phyloP scores from a whole-genome alignment of 1,284 basidiomycete genomes.

The Fomitiporia mediterranea region DNA sequence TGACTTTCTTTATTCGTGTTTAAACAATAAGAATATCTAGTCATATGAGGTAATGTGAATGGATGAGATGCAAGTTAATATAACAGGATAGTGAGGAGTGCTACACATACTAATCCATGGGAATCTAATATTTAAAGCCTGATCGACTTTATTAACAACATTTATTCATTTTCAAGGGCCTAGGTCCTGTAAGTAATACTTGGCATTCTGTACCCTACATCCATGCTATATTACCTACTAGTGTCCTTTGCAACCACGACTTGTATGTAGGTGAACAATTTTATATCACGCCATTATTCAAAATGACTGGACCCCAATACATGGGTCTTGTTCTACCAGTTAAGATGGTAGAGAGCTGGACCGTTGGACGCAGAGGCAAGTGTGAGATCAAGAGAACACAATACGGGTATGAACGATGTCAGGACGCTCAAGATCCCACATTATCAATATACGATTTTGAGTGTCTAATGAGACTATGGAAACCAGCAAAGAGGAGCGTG shows the following conservation, averaged over 20 bases:
- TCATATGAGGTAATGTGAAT: constrained; percentile 45
- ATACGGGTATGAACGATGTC: background rate
- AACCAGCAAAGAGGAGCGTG: background rate
- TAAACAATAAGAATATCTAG: constrained; percentile 56
- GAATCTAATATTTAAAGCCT: constrained; percentile 50
- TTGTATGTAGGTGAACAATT: background rate
- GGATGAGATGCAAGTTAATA: constrained; percentile 71
- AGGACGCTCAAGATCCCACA: background rate
- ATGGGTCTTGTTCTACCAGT: constrained; percentile 25
- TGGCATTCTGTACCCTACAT: constrained; percentile 39
- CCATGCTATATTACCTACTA: constrained; percentile 5
- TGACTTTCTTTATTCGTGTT: constrained; percentile 55
- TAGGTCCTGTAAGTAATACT: constrained; percentile 51
- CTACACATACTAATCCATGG: constrained; percentile 42
- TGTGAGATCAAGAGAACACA: background rate
- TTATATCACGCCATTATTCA: constrained; percentile 38
- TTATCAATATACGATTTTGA: background rate
- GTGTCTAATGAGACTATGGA: background rate
- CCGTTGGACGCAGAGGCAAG: background rate
- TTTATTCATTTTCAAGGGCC: constrained; percentile 45
- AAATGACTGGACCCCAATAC: constrained; percentile 43
- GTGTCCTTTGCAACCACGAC: background rate
- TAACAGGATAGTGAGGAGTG: constrained; percentile 60
- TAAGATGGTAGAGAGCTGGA: background rate
- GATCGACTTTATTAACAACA: constrained; percentile 46